A percentile compares a stretch with the other conserved stretches of the same genome.
Conservation (phyloP, 1,284 basidiomycete species). For the Fomitopsis schrenkii region DNA sequence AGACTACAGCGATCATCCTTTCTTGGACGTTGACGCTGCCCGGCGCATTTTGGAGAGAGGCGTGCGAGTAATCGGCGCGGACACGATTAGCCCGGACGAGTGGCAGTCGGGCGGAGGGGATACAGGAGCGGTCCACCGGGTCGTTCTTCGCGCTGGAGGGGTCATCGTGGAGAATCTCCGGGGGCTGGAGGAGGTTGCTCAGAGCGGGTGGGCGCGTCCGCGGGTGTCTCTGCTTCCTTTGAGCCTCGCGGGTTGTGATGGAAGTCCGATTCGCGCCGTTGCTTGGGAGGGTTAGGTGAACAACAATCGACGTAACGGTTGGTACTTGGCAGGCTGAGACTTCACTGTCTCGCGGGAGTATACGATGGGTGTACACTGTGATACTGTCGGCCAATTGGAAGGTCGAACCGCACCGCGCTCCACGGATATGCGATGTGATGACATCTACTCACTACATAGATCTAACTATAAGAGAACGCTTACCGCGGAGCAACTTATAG, state of each 20-base stretch:
- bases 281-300: constrained; percentile 15
- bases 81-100: constrained; percentile 64
- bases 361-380: no score
- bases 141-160: constrained; percentile 51
- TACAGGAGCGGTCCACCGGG: constrained; percentile 48
- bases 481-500: no score
- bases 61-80: constrained; percentile 53
- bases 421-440: no score
- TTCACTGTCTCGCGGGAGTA: no score
- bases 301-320: background rate
- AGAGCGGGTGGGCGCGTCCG: constrained; percentile 25
- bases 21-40: constrained; percentile 49
- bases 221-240: constrained; percentile 58
- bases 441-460: no score
- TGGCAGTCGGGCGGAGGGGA: constrained; percentile 34
- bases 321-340: no score
- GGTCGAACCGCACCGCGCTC: no score
- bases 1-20: constrained; percentile 60
- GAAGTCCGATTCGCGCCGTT: constrained; percentile 58
- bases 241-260: constrained; percentile 52
- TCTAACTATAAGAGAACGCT: no score
- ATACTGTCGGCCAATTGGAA: no score
- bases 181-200: constrained; percentile 38
- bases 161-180: constrained; percentile 68
- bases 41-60: constrained; percentile 44